Evolutionary conservation across 2,329 filamentous ascomycete genomes (phyloP).

Genomic region (Sarocladium oryzae): DNA sequence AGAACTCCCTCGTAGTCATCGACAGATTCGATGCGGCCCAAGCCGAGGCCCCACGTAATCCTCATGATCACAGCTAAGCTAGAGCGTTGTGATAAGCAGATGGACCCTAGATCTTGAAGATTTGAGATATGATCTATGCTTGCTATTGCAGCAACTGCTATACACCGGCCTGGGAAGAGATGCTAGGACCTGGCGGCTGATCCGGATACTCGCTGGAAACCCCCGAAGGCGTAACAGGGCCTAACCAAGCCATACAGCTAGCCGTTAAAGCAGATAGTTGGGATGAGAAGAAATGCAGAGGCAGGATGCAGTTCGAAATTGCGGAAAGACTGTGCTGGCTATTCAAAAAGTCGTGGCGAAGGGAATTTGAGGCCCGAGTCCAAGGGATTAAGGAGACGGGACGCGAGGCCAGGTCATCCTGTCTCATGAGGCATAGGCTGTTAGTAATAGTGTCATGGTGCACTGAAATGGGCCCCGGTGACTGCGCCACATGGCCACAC

Average conservation of each 20-base stretch:
- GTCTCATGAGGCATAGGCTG: constrained; percentile 1
- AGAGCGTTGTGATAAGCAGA: background rate
- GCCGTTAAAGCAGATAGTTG: background rate
- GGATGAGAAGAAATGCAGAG: background rate
- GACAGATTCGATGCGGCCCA: constrained; percentile 37
- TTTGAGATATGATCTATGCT: background rate
- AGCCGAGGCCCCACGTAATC: constrained; percentile 23
- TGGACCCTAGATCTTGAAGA: background rate
- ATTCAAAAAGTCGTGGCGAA: background rate
- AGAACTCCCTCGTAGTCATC: constrained; percentile 45
- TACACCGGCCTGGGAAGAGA: constrained; percentile 1
- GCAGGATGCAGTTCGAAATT: background rate
- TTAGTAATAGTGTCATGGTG: constrained; percentile 6
- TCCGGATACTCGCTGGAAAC: constrained; percentile 6
- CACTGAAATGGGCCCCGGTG: background rate
- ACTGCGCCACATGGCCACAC: constrained; percentile 3
- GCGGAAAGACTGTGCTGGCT: background rate
- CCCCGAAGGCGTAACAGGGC: constrained; percentile 7
- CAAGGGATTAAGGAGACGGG: background rate
- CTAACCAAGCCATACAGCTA: constrained; percentile 8
- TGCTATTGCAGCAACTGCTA: background rate
- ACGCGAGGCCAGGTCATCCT: constrained; percentile 6
- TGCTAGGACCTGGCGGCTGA: constrained; percentile 3
- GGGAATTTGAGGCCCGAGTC: background rate
- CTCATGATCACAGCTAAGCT: constrained; percentile 18